A percentile compares a stretch with the other conserved stretches of the same genome.
phyloP scores from a whole-genome alignment of 768 basidiomycete species.

The Pulveroboletus sp. region DNA sequence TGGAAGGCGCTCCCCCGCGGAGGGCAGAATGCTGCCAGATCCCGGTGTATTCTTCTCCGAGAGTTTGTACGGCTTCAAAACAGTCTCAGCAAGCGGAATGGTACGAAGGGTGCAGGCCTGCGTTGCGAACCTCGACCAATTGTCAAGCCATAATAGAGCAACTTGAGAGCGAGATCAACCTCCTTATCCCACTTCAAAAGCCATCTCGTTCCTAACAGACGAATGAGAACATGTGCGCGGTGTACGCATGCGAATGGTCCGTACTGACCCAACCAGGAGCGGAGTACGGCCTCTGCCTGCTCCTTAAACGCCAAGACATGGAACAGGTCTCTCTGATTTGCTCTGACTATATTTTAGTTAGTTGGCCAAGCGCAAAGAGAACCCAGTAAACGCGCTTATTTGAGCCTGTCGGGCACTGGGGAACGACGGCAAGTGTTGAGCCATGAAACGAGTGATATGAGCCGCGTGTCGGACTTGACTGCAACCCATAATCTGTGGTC shows the following conservation, averaged over 20 bases:
- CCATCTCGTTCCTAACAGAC: conserved; percentile 68
- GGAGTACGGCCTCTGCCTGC: conserved; percentile 67
- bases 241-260: neutral
- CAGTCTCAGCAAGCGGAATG: conserved; percentile 7
- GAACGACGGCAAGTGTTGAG: conserved; percentile 43
- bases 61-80: conserved; percentile 63
- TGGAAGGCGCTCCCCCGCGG: conserved; percentile 39
- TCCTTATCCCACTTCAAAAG: conserved; percentile 78
- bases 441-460: conserved; percentile 5
- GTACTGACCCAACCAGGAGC: conserved; percentile 69
- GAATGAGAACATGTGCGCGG: conserved; percentile 7
- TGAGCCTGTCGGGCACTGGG: conserved; percentile 81
- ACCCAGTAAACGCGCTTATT: conserved; percentile 56
- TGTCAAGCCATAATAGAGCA: conserved; percentile 71
- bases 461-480: conserved; percentile 3
- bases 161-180: conserved; percentile 60
- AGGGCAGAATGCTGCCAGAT: conserved; percentile 65
- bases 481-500: neutral
- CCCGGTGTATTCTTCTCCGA: conserved; percentile 90
- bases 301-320: conserved; percentile 72
- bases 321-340: conserved; percentile 78
- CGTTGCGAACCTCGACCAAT: conserved; percentile 59
- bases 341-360: conserved; percentile 53
- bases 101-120: neutral
- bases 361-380: conserved; percentile 2